Evolutionary conservation across 1,139 yeast species (phyloP), one percentile per base, ranked within the genome.

Genomic region (Diutina catenulata): DNA sequence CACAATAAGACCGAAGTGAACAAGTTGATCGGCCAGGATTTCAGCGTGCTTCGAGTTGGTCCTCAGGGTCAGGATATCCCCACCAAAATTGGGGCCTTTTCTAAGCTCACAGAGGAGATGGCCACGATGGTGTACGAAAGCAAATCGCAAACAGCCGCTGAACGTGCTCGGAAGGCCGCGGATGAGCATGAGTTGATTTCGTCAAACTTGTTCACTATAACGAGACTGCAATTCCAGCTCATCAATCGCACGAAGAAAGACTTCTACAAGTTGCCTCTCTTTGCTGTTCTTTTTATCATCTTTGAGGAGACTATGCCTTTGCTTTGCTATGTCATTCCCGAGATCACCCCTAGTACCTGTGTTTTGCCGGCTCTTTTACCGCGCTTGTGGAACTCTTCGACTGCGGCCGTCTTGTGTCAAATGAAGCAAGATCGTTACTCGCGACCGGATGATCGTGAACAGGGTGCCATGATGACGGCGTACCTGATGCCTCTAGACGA

Each of bases 301-400:
- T 75, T 76, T 46, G 74, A 76, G 49, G 94, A 82, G 48, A 49
- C 60, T 38, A 78, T 88, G 1, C 82, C 91, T 0, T 35, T 76
- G 0, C 42, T 81, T 3, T 74, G 84, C 43, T 68, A 67, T 42
- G 46, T 63, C 1, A 56, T 80, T 39, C 93, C 93, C 0, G 70
- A 69, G 40, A 50, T 81, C 11, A 68, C 83, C 1, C 93, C 93
- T 0, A 68, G 70, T 45, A 80, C 91, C 0, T 82, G 93, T 55
- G 60, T 73, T 4, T 58, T 76, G 37, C 86, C 86, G 0, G 59
- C 62, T 2, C 55, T 74, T 13, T 47, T 64, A 28, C 67, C 70
- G 0, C 49, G 64, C 26, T 37, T 65, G 18, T 62, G 68, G 68
- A 47, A 46, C 33, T 38, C 48, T 18, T 21, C 36, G 1, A 42